phyloP scores from a whole-genome alignment of 441 rosid species.

The Flueggea neowawraea region DNA sequence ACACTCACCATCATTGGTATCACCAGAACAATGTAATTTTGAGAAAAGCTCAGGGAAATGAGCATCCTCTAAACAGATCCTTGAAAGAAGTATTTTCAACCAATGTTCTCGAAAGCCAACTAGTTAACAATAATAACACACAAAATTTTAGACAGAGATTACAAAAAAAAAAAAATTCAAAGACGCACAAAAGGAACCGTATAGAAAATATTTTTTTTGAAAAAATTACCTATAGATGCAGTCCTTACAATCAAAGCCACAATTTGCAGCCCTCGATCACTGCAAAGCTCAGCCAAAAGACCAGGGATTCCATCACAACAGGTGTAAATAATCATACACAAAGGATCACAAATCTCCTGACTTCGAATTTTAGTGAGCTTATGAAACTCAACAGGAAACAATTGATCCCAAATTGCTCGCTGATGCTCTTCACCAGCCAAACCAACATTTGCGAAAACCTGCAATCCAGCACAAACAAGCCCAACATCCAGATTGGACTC shows the following conservation, averaged over 20 bases:
- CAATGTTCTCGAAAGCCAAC: conserved; percentile 78
- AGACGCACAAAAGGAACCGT: not conserved
- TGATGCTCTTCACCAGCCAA: conserved; percentile 67
- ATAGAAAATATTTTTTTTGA: not conserved
- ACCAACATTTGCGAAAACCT: conserved; percentile 64
- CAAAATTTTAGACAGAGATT: conserved; percentile 4
- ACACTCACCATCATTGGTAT: conserved; percentile 18
- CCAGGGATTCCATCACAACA: conserved; percentile 56
- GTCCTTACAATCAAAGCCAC: conserved; percentile 49
- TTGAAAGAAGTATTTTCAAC: conserved; percentile 69
- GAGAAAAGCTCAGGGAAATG: conserved; percentile 48
- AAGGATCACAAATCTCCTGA: conserved; percentile 53
- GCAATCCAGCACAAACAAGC: conserved; percentile 49
- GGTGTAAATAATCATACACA: conserved; percentile 64
- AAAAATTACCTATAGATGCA: conserved; percentile 39
- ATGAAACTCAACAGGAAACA: conserved; percentile 50
- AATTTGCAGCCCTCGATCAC: conserved; percentile 39
- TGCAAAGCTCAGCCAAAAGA: conserved; percentile 37
- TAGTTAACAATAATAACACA: conserved; percentile 20
- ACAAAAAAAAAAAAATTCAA: not conserved
- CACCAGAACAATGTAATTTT: conserved; percentile 13
- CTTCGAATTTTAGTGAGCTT: conserved; percentile 40
- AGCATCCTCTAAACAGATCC: conserved; percentile 53
- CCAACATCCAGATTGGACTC: conserved; percentile 31
- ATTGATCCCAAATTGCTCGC: conserved; percentile 46